Evolutionary conservation across 1,284 basidiomycete genomes (phyloP).

Genomic region (Golubevia pallescens): DNA sequence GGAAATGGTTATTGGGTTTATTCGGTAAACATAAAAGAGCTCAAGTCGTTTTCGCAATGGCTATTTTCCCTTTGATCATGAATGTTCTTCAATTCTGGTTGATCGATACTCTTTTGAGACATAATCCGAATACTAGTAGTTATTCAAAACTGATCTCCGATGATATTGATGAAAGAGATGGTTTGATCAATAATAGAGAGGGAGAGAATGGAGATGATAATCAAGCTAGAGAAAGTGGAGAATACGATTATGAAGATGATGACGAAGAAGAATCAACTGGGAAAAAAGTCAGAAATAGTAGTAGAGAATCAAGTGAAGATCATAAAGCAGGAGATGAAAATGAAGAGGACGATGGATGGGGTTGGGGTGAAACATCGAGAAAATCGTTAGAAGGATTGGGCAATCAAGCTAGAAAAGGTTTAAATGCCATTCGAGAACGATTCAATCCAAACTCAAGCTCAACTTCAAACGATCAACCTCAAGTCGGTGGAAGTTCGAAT

Average conservation of each 20-base stretch:
- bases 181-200: slow-evolving; percentile 1
- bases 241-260: slow-evolving; percentile 18
- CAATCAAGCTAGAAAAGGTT: neutral
- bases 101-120: slow-evolving; percentile 53
- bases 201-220: slow-evolving; percentile 18
- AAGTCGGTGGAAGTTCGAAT: neutral
- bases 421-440: neutral
- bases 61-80: slow-evolving; percentile 58
- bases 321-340: too few species aligned
- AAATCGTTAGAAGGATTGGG: neutral
- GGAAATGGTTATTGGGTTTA: slow-evolving; percentile 41
- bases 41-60: slow-evolving; percentile 63
- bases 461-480: neutral
- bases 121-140: slow-evolving; percentile 41
- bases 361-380: neutral
- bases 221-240: slow-evolving; percentile 20
- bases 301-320: neutral
- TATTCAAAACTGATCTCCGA: slow-evolving; percentile 23
- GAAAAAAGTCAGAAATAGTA: neutral
- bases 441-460: neutral
- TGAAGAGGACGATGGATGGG: neutral
- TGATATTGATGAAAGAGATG: neutral
- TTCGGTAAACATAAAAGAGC: slow-evolving; percentile 38
- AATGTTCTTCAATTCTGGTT: slow-evolving; percentile 61
- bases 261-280: slow-evolving; percentile 12